Conservation (phyloP, 2,329 filamentous ascomycete species). For the Fusarium annulatum region DNA sequence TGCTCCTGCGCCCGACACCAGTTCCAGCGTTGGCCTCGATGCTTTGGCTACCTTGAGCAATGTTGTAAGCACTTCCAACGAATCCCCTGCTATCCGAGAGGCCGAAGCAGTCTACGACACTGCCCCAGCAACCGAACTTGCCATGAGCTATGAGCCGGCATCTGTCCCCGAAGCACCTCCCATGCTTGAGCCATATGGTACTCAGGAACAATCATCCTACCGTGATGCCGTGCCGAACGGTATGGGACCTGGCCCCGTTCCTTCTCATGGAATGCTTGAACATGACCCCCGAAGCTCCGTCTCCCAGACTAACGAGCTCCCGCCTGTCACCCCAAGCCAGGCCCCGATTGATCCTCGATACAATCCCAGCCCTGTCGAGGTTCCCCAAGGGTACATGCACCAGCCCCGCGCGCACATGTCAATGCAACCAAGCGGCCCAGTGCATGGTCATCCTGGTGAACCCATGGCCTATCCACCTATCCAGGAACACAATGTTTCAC, state of each 20-base stretch:
- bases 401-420: conserved; percentile 41
- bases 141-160: conserved; percentile 19
- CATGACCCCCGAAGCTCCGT: conserved; percentile 38
- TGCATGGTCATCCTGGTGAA: conserved; percentile 40
- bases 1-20: conserved; percentile 40
- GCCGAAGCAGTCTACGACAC: not conserved
- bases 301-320: conserved; percentile 41
- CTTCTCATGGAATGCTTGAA: conserved; percentile 25
- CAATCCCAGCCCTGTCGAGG: conserved; percentile 38
- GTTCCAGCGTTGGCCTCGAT: conserved; percentile 45
- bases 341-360: conserved; percentile 40
- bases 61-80: conserved; percentile 44
- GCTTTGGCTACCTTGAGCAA: conserved; percentile 52
- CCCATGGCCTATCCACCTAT: conserved; percentile 43
- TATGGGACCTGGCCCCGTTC: not conserved
- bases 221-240: conserved; percentile 18
- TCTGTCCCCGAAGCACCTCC: conserved; percentile 12
- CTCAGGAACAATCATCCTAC: conserved; percentile 25
- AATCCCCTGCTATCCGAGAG: conserved; percentile 21
- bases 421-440: conserved; percentile 39
- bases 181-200: conserved; percentile 11
- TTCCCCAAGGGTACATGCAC: conserved; percentile 42
- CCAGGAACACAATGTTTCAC: conserved; percentile 41
- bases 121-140: not conserved
- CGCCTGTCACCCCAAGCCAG: conserved; percentile 36